Conservation (phyloP, 129 eudicot genomes). For the Centella asiatica region DNA sequence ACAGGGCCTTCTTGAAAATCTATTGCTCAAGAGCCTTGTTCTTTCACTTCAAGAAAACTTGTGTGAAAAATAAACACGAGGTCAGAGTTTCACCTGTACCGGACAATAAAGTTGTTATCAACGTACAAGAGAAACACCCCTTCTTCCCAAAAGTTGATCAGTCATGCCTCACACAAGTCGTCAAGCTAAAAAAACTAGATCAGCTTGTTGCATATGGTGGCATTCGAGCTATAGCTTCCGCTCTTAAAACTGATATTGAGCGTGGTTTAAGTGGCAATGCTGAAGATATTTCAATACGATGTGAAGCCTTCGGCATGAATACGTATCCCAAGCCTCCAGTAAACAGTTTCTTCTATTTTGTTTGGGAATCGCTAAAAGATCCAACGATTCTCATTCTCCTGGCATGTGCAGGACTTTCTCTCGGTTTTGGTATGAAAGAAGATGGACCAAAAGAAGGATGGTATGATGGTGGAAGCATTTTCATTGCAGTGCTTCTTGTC, state of each 20-base stretch:
- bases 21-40: background rate
- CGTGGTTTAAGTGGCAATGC: slow-evolving; percentile 6
- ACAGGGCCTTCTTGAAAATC: background rate
- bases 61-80: background rate
- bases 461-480: slow-evolving; percentile 25
- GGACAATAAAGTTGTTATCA: background rate
- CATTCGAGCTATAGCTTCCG: slow-evolving; percentile 3
- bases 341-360: slow-evolving; percentile 1
- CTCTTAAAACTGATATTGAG: background rate
- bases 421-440: slow-evolving; percentile 21
- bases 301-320: slow-evolving; percentile 10
- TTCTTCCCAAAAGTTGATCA: background rate
- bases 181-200: slow-evolving; percentile 6
- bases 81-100: background rate
- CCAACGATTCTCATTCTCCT: slow-evolving; percentile 18
- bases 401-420: slow-evolving; percentile 16
- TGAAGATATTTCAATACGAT: background rate
- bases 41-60: background rate
- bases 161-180: slow-evolving; percentile 4
- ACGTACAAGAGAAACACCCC: background rate
- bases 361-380: slow-evolving; percentile 12
- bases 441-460: slow-evolving; percentile 22
- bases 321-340: slow-evolving; percentile 8
- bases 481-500: slow-evolving; percentile 20
- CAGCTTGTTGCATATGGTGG: slow-evolving; percentile 5